Evolutionary conservation across 768 basidiomycete genomes (phyloP), one percentile per base, ranked within the genome.

Genomic region (Leccinum variicolor): DNA sequence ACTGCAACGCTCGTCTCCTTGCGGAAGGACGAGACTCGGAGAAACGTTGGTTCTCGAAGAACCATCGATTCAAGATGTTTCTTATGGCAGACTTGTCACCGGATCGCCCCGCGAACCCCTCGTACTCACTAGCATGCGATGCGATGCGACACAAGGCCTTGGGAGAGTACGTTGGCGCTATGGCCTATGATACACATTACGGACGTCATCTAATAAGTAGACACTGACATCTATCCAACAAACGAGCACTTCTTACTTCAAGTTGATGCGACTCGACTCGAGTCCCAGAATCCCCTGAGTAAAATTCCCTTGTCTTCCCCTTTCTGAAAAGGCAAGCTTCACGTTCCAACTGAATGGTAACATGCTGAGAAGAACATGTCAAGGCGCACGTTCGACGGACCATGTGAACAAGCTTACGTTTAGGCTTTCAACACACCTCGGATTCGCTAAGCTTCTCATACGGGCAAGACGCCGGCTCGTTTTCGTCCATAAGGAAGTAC

Each of bases 401-500:
- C 33, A 5, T n/a, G 5, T 23, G 6, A 46, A 31, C 4, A n/a
- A 4, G 48, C 45, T 23, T 25, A 29, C 47, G 26, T 50, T 56
- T 52, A 63, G 15, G 21, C 46, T 36, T 55, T 50, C 21, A 46
- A 4, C 3, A n/a, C 36, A n/a, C 36, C 10, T 54, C 45, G 1
- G 61, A 60, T 1, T 49, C 17, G 25, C 39, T 31, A 4, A 66
- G 33, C 23, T 25, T 51, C 1, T 60, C 58, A 11, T 63, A 66
- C 6, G 61, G 64, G 34, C 61, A 66, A 7, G 62, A 11, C 0
- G 62, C 62, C 4, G 65, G 62, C 7, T 63, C 54, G 34, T 60
- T 66, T 19, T 66, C 64, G 34, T 66, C 64, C 45, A 65, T 26
- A 28, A 66, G 34, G 23, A 66, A 66, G 46, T 66, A 66, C 41